Base-by-base conservation (phyloP, 1,139 yeast species). In the Blastobotrys raffinosifermentans region DNA sequence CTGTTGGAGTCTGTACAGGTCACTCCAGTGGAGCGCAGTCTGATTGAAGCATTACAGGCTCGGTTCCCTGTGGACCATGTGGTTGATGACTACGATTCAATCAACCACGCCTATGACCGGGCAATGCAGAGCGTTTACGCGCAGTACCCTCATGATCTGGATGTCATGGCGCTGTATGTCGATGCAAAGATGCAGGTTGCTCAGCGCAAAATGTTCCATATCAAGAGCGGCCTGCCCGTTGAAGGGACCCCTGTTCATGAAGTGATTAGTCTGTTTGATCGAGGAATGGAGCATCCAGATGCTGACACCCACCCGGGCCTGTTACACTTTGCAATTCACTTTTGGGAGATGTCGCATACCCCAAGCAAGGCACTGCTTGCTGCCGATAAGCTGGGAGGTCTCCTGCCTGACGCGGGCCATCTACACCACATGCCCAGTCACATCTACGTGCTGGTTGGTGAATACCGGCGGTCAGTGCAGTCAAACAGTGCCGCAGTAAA, bases 351-450 rank as follows among this genome's bases (percentile, higher is more conserved):
- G 34, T 31, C 34, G 3, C 9, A 20, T 4, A 31, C 26, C n/a
- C 33, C 38, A 22, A 34, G 30, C 21, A n/a, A 11, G 2, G 38
- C 34, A 3, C 25, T 34, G 2, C 14, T 15, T 5, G 19, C 32
- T 13, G 38, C 34, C 4, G 38, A 34, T 17, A n/a, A 16, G 7
- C 19, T 34, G 13, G 17, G 38, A 4, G 30, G 20, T 2, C 30
- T 34, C 5, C 27, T 34, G 14, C 38, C 38, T 11, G 38, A 34
- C 19, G 20, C 23, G 11, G 38, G 38, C 15, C 38, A 34, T 34
- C 19, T 30, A 23, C 17, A 17, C 19, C 38, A 34, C 30, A 34
- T 34, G 38, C 38, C 38, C 7, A 18, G 34, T 3, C 38, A 34
- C 25, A 13, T 34, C 15, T 33, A 34, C 14, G 38, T 34, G 6